Percentiles rank a stretch among this genome's conserved stretches.
These are phyloP conservation scores for Apiotrichum veenhuisii DNA, from an alignment of 1,284 basidiomycete genomes.

Conservation along the genomic window DNA sequence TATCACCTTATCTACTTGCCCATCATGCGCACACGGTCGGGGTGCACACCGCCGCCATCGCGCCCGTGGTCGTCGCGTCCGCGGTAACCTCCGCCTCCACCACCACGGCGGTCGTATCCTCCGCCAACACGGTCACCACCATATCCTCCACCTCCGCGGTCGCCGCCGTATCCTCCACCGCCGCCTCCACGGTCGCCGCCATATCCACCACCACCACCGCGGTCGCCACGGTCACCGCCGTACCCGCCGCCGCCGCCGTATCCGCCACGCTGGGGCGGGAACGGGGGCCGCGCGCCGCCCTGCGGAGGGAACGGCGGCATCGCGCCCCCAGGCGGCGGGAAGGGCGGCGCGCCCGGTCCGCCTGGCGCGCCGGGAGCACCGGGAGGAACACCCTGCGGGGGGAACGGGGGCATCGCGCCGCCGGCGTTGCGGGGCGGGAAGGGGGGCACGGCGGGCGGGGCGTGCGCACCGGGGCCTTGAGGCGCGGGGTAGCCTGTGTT, in stretches of 20 bases:
- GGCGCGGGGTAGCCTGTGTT: conserved; percentile 9
- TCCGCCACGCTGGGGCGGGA: conserved; percentile 24
- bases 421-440: conserved; percentile 6
- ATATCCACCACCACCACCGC: neutral
- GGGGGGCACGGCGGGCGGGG: neutral
- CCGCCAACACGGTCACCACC: neutral
- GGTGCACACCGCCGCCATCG: conserved; percentile 59
- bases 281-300: conserved; percentile 18
- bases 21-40: conserved; percentile 83
- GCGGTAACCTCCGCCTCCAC: neutral
- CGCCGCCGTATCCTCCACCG: conserved; percentile 54
- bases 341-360: conserved; percentile 11
- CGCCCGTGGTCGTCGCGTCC: neutral
- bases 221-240: neutral
- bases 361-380: neutral
- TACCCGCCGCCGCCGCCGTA: neutral
- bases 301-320: conserved; percentile 48
- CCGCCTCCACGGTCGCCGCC: neutral
- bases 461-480: conserved; percentile 3
- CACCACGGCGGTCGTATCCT: neutral
- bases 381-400: conserved; percentile 50
- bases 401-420: conserved; percentile 58
- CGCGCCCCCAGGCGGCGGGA: conserved; percentile 20
- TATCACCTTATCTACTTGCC: conserved; percentile 32
- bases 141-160: conserved; percentile 57